These are phyloP conservation scores for Sonneratia alba DNA, from an alignment of 345 rosid species.

Conservation along the genomic window DNA sequence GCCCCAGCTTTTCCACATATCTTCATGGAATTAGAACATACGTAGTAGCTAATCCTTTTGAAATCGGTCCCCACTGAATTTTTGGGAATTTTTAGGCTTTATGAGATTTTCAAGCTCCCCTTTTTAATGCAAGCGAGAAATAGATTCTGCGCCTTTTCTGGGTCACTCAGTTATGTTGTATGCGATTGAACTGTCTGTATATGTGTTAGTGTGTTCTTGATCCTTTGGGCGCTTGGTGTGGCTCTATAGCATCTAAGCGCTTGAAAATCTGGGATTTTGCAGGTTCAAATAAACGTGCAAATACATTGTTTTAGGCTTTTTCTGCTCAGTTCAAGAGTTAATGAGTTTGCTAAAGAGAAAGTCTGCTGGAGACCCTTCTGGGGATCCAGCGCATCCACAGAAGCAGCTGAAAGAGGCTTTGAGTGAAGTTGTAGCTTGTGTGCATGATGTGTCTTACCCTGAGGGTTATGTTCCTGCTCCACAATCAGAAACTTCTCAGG, in stretches of 20 bases:
- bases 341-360: slow-evolving; percentile 69
- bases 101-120: not conserved
- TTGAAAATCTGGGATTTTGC: not conserved
- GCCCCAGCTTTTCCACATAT: not conserved
- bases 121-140: not conserved
- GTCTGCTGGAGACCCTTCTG: slow-evolving; percentile 26
- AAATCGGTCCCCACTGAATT: too few species aligned
- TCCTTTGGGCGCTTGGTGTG: not conserved
- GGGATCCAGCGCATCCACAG: slow-evolving; percentile 25
- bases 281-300: not conserved
- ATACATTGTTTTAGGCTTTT: not conserved
- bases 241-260: not conserved
- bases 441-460: slow-evolving; percentile 83
- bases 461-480: slow-evolving; percentile 41
- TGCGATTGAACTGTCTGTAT: not conserved
- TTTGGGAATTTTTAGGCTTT: too few species aligned
- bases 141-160: not conserved
- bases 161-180: not conserved
- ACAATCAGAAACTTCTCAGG: slow-evolving; percentile 17
- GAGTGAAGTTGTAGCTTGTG: slow-evolving; percentile 41
- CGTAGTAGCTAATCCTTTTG: not conserved
- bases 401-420: slow-evolving; percentile 33
- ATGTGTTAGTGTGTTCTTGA: too few species aligned
- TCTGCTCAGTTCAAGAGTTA: not conserved
- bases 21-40: not conserved